Percentiles rank a stretch among this genome's conserved stretches.
Conservation (phyloP, 768 basidiomycete species). For the Lactarius sp. region DNA sequence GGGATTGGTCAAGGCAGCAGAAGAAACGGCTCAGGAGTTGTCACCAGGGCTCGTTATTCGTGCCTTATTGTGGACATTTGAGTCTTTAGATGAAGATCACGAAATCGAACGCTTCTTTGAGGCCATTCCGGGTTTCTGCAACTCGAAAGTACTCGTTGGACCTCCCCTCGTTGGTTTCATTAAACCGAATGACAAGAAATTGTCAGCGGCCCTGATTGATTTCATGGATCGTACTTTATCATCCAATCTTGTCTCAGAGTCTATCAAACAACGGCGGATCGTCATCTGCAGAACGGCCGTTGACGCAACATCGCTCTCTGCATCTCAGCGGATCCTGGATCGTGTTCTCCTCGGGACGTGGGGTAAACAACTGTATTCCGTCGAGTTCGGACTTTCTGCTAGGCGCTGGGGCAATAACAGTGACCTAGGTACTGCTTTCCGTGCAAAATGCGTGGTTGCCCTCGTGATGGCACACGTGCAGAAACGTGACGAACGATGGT, state of each 20-base stretch:
- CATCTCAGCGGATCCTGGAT: conserved; percentile 4
- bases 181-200: conserved; percentile 6
- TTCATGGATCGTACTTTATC: conserved; percentile 8
- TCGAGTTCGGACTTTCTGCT: conserved; percentile 5
- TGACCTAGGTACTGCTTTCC: background rate
- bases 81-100: conserved; percentile 10
- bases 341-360: conserved; percentile 4
- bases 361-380: background rate
- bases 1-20: conserved; percentile 2
- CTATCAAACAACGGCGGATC: conserved; percentile 11
- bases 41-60: conserved; percentile 5
- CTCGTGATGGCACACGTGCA: background rate
- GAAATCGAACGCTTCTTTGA: conserved; percentile 15
- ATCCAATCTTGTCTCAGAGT: conserved; percentile 5
- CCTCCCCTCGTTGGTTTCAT: background rate
- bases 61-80: conserved; percentile 10
- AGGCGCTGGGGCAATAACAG: background rate
- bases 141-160: background rate
- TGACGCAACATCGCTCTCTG: background rate
- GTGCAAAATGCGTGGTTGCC: conserved; percentile 7
- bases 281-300: conserved; percentile 5
- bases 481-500: conserved; percentile 5
- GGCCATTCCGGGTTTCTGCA: conserved; percentile 12
- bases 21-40: conserved; percentile 1
- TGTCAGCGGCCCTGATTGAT: background rate